Base-by-base conservation (phyloP, 257 asterid species). In the Solanum chmielewskii region DNA sequence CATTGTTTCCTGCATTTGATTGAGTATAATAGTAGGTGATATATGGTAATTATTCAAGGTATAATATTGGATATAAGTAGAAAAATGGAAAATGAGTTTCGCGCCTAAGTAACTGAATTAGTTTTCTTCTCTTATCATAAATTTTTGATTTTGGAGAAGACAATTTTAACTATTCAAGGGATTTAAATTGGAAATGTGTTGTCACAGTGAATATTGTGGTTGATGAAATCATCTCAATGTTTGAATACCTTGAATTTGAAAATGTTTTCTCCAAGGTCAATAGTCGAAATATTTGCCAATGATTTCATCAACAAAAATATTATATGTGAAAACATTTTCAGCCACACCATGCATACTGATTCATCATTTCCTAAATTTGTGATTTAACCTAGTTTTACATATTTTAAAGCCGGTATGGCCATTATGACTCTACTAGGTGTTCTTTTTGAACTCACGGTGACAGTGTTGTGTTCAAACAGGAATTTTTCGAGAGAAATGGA, bases 401-500 rank as follows among this genome's bases (percentile, higher is more conserved):
- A 5, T 29, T 80, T 49, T 80, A 80, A 80, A 29, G 69, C 29
- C 3, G 6, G 68, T 49, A 29, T 18, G 69, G 7, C 85, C 8
- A 12, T 41, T 21, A 29, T 80, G 44, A 29, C 66, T 49, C 44
- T 47, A 78, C 14, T 16, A 47, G 11, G 20, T 29, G 14, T 16
- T 47, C 25, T 47, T 10, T 21, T 47, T 47, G 0, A 35, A 86
- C n/a, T 86, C 87, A 83, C 15, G 3, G 27, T 80, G 85, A 80
- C 16, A 15, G 25, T 89, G 18, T 76, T 86, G 84, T 92, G 77
- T 86, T 90, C 84, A n/a, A 86, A 84, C 94, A 97, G 99, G 91
- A 93, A 85, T 45, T 83, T 66, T 95, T 97, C 78, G 99, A 95
- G 91, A 91, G 88, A 88, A 94, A 91, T 85, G 98, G 94, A 64